phyloP scores from a whole-genome alignment of 1,284 basidiomycete species.

The Dichomitus squalens region DNA sequence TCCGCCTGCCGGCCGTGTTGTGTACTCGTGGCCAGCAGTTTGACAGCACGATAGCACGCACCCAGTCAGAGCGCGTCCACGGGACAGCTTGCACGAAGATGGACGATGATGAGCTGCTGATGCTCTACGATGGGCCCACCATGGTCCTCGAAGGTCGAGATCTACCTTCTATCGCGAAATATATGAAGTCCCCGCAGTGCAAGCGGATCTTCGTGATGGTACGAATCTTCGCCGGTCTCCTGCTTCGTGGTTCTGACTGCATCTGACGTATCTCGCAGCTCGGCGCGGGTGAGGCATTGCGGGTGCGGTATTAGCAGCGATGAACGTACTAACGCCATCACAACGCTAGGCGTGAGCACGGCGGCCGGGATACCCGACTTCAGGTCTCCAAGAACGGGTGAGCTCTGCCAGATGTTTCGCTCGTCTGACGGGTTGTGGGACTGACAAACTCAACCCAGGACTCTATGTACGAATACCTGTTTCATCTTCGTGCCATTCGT shows the following conservation, averaged over 20 bases:
- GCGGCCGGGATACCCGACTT: constrained; percentile 83
- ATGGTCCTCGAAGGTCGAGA: constrained; percentile 40
- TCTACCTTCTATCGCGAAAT: constrained; percentile 54
- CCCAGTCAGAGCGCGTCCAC: neutral
- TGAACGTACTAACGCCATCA: neutral
- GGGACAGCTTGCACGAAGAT: constrained; percentile 2
- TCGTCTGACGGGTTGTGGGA: neutral
- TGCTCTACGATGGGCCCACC: constrained; percentile 31
- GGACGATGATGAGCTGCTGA: constrained; percentile 24
- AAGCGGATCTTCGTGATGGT: constrained; percentile 75
- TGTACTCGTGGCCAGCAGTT: neutral
- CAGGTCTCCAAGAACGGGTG: constrained; percentile 74
- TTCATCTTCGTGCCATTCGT: neutral
- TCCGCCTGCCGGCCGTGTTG: neutral
- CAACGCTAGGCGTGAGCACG: constrained; percentile 65
- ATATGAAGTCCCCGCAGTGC: constrained; percentile 68
- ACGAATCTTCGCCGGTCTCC: constrained; percentile 26
- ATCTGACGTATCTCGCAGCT: constrained; percentile 2
- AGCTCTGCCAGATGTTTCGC: constrained; percentile 16
- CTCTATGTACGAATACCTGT: constrained; percentile 48
- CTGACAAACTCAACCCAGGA: constrained; percentile 38
- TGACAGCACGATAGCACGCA: neutral
- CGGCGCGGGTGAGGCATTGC: constrained; percentile 12
- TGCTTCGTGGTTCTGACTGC: neutral
- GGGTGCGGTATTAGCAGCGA: neutral